Base-by-base conservation (phyloP, 2,329 filamentous ascomycete species). In the Phoma sp. region DNA sequence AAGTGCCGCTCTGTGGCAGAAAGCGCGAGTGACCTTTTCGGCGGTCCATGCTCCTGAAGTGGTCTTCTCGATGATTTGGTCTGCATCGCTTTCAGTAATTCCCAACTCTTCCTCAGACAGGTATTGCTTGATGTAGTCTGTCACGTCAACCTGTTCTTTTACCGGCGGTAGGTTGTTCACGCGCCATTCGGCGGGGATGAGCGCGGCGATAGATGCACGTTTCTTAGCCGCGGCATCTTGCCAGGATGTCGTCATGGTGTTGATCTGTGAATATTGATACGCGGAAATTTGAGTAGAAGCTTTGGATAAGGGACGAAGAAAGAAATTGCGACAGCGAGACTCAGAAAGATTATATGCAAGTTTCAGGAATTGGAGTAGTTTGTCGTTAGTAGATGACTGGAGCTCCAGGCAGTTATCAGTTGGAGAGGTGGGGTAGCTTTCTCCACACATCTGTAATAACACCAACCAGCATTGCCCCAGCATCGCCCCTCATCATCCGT, bases 81-180 rank as follows among this genome's bases (percentile, higher is more conserved):
- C 78, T 3, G 84, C 83, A 65, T 84, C 81, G 5, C 81, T 83
- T 61, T 87, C 83, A 0, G 86, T 88, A 52, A 88, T 87, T 34
- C 83, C 79, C 11, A 87, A 75, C 61, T 88, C 85, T 33, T 76
- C 68, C 17, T 77, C 51, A 5, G 73, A 77, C 1, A 88, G 75
- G 56, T 79, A 87, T 47, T 85, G 79, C 25, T 83, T 80, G 36
- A 87, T 80, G 59, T 83, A 87, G 12, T 74, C 53, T 5, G 71
- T 73, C 11, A 74, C 71, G 40, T 74, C 83, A 62, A 78, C 78
- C 52, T 85, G 80, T 55, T 86, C 77, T 42, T 79, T 73, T 0
- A 76, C 65, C 1, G 80, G 70, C 2, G 84, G 84, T 1, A 83
- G 66, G 30, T 71, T 68, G 7, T 75, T 42, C 4, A 87, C 69